Percentiles rank a stretch among this genome's conserved stretches.
Conservation (phyloP, 2,329 filamentous ascomycete species). For the Huntiella savannae region DNA sequence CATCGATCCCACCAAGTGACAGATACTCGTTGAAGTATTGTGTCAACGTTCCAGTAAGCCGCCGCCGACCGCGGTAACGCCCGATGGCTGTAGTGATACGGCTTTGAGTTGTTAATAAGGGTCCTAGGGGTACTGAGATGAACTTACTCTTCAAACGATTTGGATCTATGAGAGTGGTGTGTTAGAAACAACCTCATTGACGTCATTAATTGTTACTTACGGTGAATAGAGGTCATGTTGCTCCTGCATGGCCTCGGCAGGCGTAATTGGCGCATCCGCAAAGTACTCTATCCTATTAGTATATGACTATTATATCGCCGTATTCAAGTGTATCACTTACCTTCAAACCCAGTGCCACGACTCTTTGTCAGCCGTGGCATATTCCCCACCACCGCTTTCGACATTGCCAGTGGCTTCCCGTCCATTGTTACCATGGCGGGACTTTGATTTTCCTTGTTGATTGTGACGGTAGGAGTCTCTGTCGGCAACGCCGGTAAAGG, state of each 20-base stretch:
- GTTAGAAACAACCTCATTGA: background rate
- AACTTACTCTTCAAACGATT: constrained; percentile 36
- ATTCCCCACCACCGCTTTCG: too few relatives aligned
- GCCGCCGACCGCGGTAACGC: constrained; percentile 36
- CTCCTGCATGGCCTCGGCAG: constrained; percentile 47
- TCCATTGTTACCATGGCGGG: too few relatives aligned
- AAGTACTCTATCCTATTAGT: constrained; percentile 38
- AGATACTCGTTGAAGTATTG: constrained; percentile 65
- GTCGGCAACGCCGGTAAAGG: too few relatives aligned
- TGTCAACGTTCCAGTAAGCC: constrained; percentile 42
- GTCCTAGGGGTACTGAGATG: background rate
- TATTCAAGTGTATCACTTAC: constrained; percentile 17
- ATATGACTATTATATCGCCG: background rate
- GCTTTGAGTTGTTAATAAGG: constrained; percentile 1
- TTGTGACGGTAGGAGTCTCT: too few relatives aligned
- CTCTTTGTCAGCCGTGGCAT: constrained; percentile 16
- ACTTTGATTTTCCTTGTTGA: too few relatives aligned
- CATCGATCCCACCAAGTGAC: constrained; percentile 61
- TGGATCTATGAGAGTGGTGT: constrained; percentile 20
- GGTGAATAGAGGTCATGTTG: constrained; percentile 42
- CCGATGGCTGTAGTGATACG: constrained; percentile 5
- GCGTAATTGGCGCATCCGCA: constrained; percentile 61
- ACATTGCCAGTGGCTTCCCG: too few relatives aligned
- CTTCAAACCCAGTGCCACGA: constrained; percentile 50
- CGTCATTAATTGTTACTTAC: constrained; percentile 22